phyloP scores from a whole-genome alignment of 1,284 basidiomycete species.

The Apiotrichum montevideense region DNA sequence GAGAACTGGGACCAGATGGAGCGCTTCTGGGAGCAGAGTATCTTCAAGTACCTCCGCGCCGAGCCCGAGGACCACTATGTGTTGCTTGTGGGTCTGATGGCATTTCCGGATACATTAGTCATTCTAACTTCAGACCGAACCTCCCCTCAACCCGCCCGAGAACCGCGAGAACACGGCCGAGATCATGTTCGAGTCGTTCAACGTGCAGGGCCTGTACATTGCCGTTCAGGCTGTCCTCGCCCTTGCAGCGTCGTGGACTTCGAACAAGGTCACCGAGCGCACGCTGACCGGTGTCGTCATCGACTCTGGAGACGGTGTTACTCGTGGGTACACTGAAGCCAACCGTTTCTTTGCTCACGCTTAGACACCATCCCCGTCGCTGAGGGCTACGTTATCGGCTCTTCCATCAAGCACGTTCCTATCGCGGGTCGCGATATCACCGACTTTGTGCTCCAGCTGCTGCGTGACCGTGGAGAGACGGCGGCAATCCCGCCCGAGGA shows the following conservation, averaged over 20 bases:
- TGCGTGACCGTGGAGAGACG: constrained; percentile 93
- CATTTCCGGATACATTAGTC: too few relatives aligned
- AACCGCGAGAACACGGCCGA: constrained; percentile 99
- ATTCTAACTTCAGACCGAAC: constrained; percentile 81
- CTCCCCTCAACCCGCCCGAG: constrained; percentile 95
- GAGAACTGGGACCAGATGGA: constrained; percentile 99
- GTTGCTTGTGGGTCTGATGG: constrained; percentile 64
- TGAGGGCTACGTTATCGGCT: constrained; percentile 98
- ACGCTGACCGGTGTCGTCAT: constrained; percentile 97
- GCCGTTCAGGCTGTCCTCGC: constrained; percentile 99
- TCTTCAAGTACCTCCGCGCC: constrained; percentile 98
- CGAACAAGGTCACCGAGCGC: constrained; percentile 83
- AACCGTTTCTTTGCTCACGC: background rate
- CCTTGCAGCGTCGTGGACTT: constrained; percentile 95
- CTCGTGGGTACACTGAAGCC: constrained; percentile 50
- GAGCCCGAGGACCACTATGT: constrained; percentile 99
- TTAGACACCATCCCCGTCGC: constrained; percentile 52
- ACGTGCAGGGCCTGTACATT: constrained; percentile 85
- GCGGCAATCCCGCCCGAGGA: constrained; percentile 91
- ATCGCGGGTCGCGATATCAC: constrained; percentile 97
- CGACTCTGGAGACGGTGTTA: constrained; percentile 98
- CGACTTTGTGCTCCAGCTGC: constrained; percentile 91
- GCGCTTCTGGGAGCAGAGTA: constrained; percentile 98
- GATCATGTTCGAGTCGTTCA: constrained; percentile 99
- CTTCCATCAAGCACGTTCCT: constrained; percentile 98